Percentiles rank a stretch among this genome's conserved stretches.
Conservation (phyloP, 2,329 filamentous ascomycete genomes). For the Penicillium sp. region DNA sequence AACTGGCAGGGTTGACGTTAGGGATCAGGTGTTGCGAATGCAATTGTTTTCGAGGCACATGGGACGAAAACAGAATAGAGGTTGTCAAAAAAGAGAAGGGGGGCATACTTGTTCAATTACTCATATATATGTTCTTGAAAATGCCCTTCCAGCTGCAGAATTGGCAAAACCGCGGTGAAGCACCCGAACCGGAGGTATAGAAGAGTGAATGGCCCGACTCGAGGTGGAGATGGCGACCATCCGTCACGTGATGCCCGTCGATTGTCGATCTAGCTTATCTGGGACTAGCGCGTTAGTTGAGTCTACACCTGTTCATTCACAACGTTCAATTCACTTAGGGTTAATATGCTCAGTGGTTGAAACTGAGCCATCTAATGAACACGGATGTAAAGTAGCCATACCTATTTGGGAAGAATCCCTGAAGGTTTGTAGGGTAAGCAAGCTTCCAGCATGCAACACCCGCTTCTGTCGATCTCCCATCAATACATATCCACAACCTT, state of each 20-base stretch:
- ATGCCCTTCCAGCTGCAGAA: not conserved
- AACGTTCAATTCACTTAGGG: not conserved
- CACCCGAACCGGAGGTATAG: not conserved
- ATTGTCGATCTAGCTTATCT: not conserved
- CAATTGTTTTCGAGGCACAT: not conserved
- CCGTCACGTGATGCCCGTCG: not conserved
- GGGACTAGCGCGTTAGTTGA: not conserved
- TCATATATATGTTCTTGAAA: not conserved
- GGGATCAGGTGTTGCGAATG: not conserved
- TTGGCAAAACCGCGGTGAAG: not conserved
- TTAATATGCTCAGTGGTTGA: not conserved
- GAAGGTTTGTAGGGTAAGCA: not conserved
- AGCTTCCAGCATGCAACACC: no score
- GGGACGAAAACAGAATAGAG: not conserved
- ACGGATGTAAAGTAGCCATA: not conserved
- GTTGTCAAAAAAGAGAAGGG: not conserved
- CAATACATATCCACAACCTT: no score
- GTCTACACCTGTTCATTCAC: not conserved
- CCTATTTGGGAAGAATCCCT: no score
- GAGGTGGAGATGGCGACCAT: not conserved
- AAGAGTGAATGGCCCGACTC: not conserved
- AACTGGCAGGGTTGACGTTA: not conserved
- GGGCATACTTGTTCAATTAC: not conserved
- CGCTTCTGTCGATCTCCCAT: no score
- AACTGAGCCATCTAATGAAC: not conserved